phyloP scores from a whole-genome alignment of 2,329 filamentous ascomycete species.

The Ophiocordyceps camponoti-saundersi region DNA sequence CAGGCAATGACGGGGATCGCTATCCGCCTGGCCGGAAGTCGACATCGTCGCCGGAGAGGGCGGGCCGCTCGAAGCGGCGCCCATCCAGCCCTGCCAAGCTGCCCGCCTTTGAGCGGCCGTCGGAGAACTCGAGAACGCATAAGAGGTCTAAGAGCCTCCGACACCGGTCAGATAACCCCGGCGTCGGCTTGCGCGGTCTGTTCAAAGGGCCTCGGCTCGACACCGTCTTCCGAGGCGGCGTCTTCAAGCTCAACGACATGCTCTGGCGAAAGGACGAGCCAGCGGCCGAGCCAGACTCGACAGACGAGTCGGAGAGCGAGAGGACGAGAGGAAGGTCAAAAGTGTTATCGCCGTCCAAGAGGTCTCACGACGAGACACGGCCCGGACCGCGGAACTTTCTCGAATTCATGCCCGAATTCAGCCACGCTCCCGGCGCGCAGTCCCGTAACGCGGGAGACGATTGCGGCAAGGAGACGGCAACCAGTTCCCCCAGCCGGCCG shows the following conservation, averaged over 20 bases:
- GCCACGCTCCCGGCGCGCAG: constrained; percentile 15
- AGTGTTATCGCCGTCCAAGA: constrained; percentile 17
- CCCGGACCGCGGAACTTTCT: constrained; percentile 26
- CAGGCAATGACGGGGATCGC: constrained; percentile 15
- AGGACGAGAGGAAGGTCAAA: constrained; percentile 20
- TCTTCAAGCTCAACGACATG: constrained; percentile 39
- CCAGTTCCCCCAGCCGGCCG: neutral
- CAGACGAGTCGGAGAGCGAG: constrained; percentile 32
- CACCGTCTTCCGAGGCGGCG: constrained; percentile 45
- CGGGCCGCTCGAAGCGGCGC: constrained; percentile 4
- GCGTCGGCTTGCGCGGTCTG: constrained; percentile 37
- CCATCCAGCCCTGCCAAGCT: constrained; percentile 11
- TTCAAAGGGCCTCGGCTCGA: constrained; percentile 66
- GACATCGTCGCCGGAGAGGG: constrained; percentile 7
- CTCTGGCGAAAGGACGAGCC: constrained; percentile 35
- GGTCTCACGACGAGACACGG: constrained; percentile 12
- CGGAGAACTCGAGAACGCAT: constrained; percentile 15
- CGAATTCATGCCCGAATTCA: constrained; percentile 35
- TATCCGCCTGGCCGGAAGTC: constrained; percentile 11
- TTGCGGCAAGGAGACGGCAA: constrained; percentile 5
- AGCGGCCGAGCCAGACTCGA: constrained; percentile 20
- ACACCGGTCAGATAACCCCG: constrained; percentile 16
- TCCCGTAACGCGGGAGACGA: constrained; percentile 4
- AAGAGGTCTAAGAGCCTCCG: constrained; percentile 32
- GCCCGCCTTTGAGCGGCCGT: constrained; percentile 13